These are phyloP conservation scores for Phymatotrichopsis omnivora DNA, from an alignment of 2,329 filamentous ascomycete species.

Conservation along the genomic window DNA sequence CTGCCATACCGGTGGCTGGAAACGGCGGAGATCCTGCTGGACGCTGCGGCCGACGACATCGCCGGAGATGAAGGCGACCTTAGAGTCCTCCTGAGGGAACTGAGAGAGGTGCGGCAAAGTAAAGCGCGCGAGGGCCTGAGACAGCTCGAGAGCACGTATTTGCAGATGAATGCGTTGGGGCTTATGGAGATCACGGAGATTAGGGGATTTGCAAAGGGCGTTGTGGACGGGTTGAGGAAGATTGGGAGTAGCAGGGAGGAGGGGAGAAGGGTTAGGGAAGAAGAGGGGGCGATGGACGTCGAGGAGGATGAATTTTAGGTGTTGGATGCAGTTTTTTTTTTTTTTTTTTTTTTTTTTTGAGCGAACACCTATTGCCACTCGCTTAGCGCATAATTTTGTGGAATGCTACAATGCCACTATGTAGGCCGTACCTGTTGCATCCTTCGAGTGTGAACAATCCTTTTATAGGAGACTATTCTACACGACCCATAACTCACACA, in stretches of 20 bases:
- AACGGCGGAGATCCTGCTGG: conserved; percentile 74
- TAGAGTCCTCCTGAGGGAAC: conserved; percentile 43
- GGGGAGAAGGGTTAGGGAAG: conserved; percentile 63
- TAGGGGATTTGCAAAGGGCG: conserved; percentile 69
- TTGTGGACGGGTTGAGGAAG: conserved; percentile 78
- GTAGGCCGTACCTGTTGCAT: no score
- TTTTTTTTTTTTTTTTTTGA: no score
- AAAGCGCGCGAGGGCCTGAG: conserved; percentile 26
- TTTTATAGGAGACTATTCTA: no score
- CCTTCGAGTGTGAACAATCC: no score
- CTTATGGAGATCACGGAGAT: conserved; percentile 88
- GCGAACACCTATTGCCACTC: no score
- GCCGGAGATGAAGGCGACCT: conserved; percentile 65
- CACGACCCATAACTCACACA: no score
- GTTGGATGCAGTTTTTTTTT: no score
- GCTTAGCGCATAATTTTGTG: no score
- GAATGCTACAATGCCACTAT: background rate
- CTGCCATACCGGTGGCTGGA: conserved; percentile 96
- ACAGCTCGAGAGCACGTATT: conserved; percentile 21
- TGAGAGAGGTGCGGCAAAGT: conserved; percentile 25
- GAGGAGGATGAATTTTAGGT: conserved; percentile 10
- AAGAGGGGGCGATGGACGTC: conserved; percentile 43
- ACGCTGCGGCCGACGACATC: conserved; percentile 65
- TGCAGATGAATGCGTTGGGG: conserved; percentile 62
- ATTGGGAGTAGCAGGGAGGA: conserved; percentile 73